A percentile compares a stretch with the other conserved stretches of the same genome.
Conservation (phyloP, 306 rosid genomes). For the Fagus sylvatica region DNA sequence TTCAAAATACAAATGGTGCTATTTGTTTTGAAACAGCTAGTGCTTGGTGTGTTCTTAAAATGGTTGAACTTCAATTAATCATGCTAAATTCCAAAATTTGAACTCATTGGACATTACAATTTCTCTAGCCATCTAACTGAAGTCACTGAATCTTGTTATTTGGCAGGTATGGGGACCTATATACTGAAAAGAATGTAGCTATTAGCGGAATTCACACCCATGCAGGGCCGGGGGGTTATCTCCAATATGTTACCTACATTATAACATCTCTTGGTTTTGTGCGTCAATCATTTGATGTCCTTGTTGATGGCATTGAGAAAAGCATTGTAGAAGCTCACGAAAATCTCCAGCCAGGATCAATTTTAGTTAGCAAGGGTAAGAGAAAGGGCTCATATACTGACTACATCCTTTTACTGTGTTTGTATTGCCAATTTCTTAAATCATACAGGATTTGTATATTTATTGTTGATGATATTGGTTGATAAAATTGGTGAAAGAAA, state of each 20-base stretch:
- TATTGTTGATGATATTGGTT: too few relatives aligned
- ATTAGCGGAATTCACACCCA: conserved; percentile 96
- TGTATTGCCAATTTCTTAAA: too few relatives aligned
- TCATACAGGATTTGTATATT: too few relatives aligned
- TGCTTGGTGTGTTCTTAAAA: conserved; percentile 1
- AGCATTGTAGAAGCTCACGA: conserved; percentile 81
- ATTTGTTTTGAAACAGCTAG: neutral
- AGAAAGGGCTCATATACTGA: conserved; percentile 1
- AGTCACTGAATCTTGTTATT: conserved; percentile 9
- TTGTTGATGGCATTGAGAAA: conserved; percentile 93
- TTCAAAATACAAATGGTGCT: neutral
- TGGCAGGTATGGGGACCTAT: conserved; percentile 78
- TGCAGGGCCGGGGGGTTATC: conserved; percentile 99
- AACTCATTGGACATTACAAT: neutral
- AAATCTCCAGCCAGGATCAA: conserved; percentile 77
- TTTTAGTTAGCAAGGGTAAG: conserved; percentile 73
- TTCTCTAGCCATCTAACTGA: neutral
- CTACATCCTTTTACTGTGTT: neutral
- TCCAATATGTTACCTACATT: conserved; percentile 78
- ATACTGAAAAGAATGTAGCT: conserved; percentile 86
- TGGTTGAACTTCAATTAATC: neutral
- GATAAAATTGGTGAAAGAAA: too few relatives aligned
- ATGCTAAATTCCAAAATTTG: neutral
- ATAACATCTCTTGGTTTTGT: conserved; percentile 93
- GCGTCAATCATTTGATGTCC: conserved; percentile 77